phyloP scores from a whole-genome alignment of 176 grass and related monocot species.

The Poa annua region DNA sequence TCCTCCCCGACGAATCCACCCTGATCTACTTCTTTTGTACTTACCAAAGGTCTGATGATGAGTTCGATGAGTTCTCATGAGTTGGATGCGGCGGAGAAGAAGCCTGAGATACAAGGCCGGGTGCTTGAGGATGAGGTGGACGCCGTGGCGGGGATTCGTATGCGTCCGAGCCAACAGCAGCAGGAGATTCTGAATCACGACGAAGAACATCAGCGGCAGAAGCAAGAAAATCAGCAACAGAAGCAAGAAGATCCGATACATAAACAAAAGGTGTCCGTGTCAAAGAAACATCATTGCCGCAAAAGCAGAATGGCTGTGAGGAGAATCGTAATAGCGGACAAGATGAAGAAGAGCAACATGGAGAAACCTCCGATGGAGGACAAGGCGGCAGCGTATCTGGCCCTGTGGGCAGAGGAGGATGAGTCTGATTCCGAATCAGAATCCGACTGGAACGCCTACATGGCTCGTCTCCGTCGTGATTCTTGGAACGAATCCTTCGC shows the following conservation, averaged over 20 bases:
- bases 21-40: too few relatives aligned
- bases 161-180: too few relatives aligned
- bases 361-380: not conserved
- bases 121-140: too few relatives aligned
- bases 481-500: not conserved
- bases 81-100: too few relatives aligned
- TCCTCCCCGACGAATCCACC: too few relatives aligned
- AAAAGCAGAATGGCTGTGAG: not conserved
- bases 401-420: not conserved
- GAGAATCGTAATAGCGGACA: not conserved
- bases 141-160: too few relatives aligned
- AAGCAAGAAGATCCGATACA: not conserved
- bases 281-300: not conserved
- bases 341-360: not conserved
- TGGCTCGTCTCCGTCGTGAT: not conserved
- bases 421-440: not conserved
- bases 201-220: too few relatives aligned
- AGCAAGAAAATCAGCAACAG: not conserved
- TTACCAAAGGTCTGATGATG: too few relatives aligned
- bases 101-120: too few relatives aligned
- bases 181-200: too few relatives aligned
- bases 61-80: too few relatives aligned
- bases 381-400: not conserved
- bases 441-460: not conserved
- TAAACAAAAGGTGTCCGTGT: not conserved